Conservation (phyloP, 768 basidiomycete genomes). For the Podaxis mareebaensis region DNA sequence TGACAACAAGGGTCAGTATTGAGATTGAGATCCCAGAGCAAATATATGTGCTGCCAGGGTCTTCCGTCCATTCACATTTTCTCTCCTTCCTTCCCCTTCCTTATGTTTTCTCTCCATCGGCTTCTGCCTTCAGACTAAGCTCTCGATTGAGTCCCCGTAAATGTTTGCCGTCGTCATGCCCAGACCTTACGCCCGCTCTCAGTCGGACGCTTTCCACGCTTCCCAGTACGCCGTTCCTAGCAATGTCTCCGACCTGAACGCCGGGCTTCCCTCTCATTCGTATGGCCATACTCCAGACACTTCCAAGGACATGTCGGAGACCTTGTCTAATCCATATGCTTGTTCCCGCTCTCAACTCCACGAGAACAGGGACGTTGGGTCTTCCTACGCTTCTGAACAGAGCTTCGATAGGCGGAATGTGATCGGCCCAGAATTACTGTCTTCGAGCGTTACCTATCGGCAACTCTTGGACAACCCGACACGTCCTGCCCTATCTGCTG, state of each 20-base stretch:
- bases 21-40: constrained; percentile 1
- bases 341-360: neutral
- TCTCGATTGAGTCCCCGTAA: neutral
- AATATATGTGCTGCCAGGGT: constrained; percentile 12
- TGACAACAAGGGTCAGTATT: neutral
- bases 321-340: neutral
- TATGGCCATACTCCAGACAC: neutral
- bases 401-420: constrained; percentile 17
- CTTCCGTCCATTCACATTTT: neutral
- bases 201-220: neutral
- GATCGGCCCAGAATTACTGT: constrained; percentile 11
- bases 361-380: constrained; percentile 2
- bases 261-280: neutral
- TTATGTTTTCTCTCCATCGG: neutral
- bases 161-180: constrained; percentile 1
- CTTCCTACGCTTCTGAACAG: constrained; percentile 9
- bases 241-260: neutral
- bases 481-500: neutral
- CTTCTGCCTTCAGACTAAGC: neutral
- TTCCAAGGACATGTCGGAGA: neutral
- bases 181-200: neutral
- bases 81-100: neutral
- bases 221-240: neutral
- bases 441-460: constrained; percentile 6
- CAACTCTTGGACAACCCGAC: constrained; percentile 4